Evolutionary conservation across 495 filamentous ascomycete genomes (phyloP).

Genomic region (Penicillium chermesinum): DNA sequence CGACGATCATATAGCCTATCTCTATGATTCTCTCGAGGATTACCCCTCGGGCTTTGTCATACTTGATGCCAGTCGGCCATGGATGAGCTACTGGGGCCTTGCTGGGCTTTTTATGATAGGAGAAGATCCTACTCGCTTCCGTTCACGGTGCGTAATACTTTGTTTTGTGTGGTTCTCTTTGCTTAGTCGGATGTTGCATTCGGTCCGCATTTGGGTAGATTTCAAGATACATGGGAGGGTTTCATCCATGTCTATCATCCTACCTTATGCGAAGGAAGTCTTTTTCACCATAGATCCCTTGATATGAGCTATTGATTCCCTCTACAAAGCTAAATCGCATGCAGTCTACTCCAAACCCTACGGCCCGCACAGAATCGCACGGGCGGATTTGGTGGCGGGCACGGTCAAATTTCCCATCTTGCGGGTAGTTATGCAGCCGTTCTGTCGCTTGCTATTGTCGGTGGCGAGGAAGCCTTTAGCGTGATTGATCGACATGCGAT

Average conservation of each 20-base stretch:
- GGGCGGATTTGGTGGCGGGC: constrained; percentile 93
- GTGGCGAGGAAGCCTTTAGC: constrained; percentile 63
- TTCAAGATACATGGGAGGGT: background rate
- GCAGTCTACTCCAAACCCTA: constrained; percentile 64
- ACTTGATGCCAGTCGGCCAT: constrained; percentile 80
- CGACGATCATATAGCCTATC: constrained; percentile 67
- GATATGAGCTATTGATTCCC: background rate
- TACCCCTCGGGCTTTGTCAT: constrained; percentile 62
- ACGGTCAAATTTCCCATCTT: constrained; percentile 80
- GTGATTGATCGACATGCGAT: constrained; percentile 76
- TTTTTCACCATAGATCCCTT: background rate
- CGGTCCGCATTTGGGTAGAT: background rate
- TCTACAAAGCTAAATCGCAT: constrained; percentile 4
- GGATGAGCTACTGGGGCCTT: constrained; percentile 90
- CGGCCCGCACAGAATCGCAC: constrained; percentile 71
- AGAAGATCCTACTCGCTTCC: constrained; percentile 65
- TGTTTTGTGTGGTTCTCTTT: constrained; percentile 1
- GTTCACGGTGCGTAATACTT: constrained; percentile 48
- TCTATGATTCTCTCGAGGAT: constrained; percentile 58
- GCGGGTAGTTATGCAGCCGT: constrained; percentile 84
- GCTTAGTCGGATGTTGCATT: constrained; percentile 2
- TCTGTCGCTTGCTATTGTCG: constrained; percentile 70
- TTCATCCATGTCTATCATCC: too few relatives aligned
- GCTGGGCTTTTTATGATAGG: constrained; percentile 67
- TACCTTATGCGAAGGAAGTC: too few relatives aligned